Evolutionary conservation across 345 rosid genomes (phyloP).

Genomic region (Populus nigra): DNA sequence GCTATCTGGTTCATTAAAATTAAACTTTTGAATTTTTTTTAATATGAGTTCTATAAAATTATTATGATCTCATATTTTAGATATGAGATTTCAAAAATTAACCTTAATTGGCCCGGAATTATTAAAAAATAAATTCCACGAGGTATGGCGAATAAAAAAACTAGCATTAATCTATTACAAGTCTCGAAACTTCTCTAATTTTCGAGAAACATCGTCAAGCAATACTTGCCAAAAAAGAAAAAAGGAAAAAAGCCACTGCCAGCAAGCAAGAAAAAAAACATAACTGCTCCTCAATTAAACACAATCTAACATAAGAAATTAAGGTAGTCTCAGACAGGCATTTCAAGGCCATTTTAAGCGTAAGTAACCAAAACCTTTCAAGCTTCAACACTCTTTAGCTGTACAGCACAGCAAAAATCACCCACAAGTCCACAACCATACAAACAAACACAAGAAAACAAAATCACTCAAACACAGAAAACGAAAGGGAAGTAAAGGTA

Average conservation of each 20-base stretch:
- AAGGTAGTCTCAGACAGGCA: neutral
- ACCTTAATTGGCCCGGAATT: too few relatives aligned
- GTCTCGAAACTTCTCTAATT: neutral
- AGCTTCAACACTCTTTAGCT: neutral
- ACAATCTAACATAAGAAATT: neutral
- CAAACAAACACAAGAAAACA: neutral
- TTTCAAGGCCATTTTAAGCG: neutral
- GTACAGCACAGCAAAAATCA: neutral
- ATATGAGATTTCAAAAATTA: too few relatives aligned
- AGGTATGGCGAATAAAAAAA: neutral
- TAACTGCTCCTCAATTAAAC: neutral
- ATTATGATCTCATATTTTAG: too few relatives aligned
- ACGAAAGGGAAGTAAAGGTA: neutral
- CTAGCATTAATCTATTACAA: neutral
- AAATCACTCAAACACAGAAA: neutral
- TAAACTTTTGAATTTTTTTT: too few relatives aligned
- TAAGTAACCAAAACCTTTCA: neutral
- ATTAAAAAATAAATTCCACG: neutral
- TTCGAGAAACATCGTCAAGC: neutral
- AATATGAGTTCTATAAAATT: too few relatives aligned
- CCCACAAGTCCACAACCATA: neutral
- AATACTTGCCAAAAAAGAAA: neutral
- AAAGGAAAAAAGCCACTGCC: neutral
- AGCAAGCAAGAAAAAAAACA: neutral
- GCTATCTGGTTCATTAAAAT: too few relatives aligned